A percentile compares a stretch with the other conserved stretches of the same genome.
These are phyloP conservation scores for Hyphopichia burtonii DNA, from an alignment of 1,139 yeast genomes.

Conservation along the genomic window DNA sequence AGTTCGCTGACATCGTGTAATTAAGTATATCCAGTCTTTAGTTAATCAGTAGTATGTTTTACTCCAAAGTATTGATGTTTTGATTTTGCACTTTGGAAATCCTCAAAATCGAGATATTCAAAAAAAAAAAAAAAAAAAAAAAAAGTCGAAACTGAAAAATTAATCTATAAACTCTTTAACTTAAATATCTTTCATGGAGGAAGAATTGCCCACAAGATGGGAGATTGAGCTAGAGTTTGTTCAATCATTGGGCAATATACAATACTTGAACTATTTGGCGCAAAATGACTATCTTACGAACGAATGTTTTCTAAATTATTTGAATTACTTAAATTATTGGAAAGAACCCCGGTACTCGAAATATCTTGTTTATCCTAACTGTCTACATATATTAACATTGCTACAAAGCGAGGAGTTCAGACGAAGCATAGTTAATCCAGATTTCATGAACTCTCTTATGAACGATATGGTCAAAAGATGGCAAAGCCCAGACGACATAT, in stretches of 20 bases:
- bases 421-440: slow-evolving; percentile 53
- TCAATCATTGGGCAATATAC: slow-evolving; percentile 78
- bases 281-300: slow-evolving; percentile 68
- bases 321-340: slow-evolving; percentile 75
- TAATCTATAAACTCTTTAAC: neutral
- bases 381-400: slow-evolving; percentile 63
- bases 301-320: slow-evolving; percentile 59
- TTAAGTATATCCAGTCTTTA: too few relatives aligned
- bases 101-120: neutral
- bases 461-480: slow-evolving; percentile 77
- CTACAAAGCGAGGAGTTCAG: slow-evolving; percentile 58
- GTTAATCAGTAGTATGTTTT: neutral
- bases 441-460: slow-evolving; percentile 59
- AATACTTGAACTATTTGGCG: slow-evolving; percentile 70
- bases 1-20: slow-evolving; percentile 4
- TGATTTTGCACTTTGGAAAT: neutral
- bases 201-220: slow-evolving; percentile 67
- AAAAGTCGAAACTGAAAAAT: neutral
- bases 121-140: slow-evolving; percentile 1
- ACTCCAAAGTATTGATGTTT: neutral
- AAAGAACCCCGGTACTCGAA: slow-evolving; percentile 63
- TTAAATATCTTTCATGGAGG: slow-evolving; percentile 8
- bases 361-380: slow-evolving; percentile 70
- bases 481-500: slow-evolving; percentile 36
- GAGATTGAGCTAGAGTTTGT: slow-evolving; percentile 82